These are phyloP conservation scores for Pythium dissotocum DNA, from an alignment of 352 stramenopile genomes.

Conservation along the genomic window DNA sequence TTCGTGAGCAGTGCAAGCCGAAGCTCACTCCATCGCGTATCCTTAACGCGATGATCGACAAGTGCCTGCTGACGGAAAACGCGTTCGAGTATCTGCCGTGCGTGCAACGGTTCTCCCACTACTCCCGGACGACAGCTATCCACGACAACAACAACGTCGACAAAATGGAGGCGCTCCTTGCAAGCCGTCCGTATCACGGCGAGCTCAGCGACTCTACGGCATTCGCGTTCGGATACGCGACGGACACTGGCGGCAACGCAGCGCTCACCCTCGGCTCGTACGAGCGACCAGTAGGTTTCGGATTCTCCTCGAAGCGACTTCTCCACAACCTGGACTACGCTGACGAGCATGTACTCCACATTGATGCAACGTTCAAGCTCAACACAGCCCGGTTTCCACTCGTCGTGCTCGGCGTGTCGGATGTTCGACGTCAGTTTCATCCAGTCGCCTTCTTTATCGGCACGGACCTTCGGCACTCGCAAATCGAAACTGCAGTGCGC, in stretches of 20 bases:
- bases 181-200: not conserved
- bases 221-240: slow-evolving; percentile 1
- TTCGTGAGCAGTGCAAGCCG: not conserved
- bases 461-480: not conserved
- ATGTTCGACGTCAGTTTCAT: slow-evolving; percentile 10
- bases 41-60: slow-evolving; percentile 9
- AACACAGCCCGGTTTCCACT: slow-evolving; percentile 8
- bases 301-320: not conserved
- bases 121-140: not conserved
- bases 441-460: slow-evolving; percentile 12
- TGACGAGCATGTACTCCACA: slow-evolving; percentile 1
- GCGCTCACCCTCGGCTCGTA: not conserved
- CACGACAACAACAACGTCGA: slow-evolving; percentile 16
- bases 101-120: not conserved
- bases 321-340: not conserved
- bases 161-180: slow-evolving; percentile 4
- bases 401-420: slow-evolving; percentile 12
- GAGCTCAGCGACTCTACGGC: not conserved
- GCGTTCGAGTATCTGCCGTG: not conserved
- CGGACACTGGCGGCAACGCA: not conserved
- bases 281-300: slow-evolving; percentile 2
- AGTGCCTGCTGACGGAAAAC: not conserved
- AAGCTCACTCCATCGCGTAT: slow-evolving; percentile 5
- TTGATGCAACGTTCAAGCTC: slow-evolving; percentile 15
- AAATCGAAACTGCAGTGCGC: not conserved